Evolutionary conservation across 169 alveolate species (phyloP), one percentile per base, ranked within the genome.

Genomic region (Plasmodium adleri): DNA sequence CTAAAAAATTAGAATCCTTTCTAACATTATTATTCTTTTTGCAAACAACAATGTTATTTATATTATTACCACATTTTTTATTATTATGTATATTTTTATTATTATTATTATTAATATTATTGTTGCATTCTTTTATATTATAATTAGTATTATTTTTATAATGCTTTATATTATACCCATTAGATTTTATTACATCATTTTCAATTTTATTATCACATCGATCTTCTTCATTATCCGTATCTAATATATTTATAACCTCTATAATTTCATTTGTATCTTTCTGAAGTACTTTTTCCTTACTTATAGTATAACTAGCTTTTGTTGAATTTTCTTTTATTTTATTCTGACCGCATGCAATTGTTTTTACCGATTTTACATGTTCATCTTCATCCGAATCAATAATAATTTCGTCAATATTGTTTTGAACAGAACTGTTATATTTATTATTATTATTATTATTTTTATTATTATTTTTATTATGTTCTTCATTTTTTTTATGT

Each of bases 181-280:
- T 39, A 39, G 47, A 39, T 39, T 39, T 39, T 4, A 39, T 39
- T 39, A 39, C 9, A 39, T 39, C 10, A 39, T 9, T 39, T 39
- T 39, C 47, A 5, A 39, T 39, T 59, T 63, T 39, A 39, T 39
- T 5, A 39, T 0, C 47, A 13, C 70, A 50, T 13, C 45, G 60
- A 13, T 72, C 74, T 24, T 50, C 70, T 39, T 78, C 88, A 60
- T 88, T 93, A 13, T 92, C 95, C 1, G 89, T 91, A 72, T 92
- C 92, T 72, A 74, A 92, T 45, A 92, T 91, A 2, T 92, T 92
- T 32, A 92, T 63, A 32, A 76, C 71, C 5, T 88, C 92, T 43
- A 49, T 13, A 15, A 39, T 75, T 17, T 56, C 20, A 15, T 28
- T 20, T 43, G 26, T 8, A 13, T 39, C 62, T 15, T 39, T 54